Percentiles rank a stretch among this genome's conserved stretches.
phyloP scores from a whole-genome alignment of 805 yeast species.

The Kluyveromyces aestuarii region DNA sequence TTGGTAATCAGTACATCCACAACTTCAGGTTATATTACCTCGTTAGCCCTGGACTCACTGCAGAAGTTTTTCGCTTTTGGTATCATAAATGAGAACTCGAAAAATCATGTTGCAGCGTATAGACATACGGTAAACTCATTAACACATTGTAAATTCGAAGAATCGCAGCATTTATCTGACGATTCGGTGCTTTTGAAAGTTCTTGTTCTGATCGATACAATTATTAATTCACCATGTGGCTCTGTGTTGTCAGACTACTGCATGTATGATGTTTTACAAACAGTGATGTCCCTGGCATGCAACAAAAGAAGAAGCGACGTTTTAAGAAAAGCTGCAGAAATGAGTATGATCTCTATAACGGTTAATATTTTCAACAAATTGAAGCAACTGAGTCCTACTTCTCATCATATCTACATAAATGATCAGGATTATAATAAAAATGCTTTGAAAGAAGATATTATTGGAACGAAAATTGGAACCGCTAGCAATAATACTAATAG shows the following conservation, averaged over 20 bases:
- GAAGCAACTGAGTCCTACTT: constrained; percentile 41
- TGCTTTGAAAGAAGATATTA: constrained; percentile 44
- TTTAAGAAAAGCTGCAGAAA: constrained; percentile 79
- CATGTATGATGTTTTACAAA: constrained; percentile 81
- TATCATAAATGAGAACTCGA: constrained; percentile 48
- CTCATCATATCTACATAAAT: constrained; percentile 32
- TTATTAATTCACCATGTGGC: constrained; percentile 59
- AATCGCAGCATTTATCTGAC: constrained; percentile 84
- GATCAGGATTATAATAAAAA: constrained; percentile 41
- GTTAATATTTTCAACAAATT: constrained; percentile 57
- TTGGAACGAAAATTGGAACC: constrained; percentile 30
- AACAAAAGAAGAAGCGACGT: constrained; percentile 88
- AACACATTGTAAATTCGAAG: constrained; percentile 93
- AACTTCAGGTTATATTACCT: constrained; percentile 80
- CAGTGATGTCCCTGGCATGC: constrained; percentile 84
- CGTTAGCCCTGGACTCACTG: constrained; percentile 67
- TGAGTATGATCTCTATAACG: constrained; percentile 64
- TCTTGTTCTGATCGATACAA: constrained; percentile 57
- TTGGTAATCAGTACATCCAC: constrained; percentile 74
- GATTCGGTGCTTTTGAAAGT: constrained; percentile 86
- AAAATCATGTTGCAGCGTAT: constrained; percentile 52
- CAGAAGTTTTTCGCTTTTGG: constrained; percentile 63
- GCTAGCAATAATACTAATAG: constrained; percentile 25
- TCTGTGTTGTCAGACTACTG: constrained; percentile 68
- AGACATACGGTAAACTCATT: constrained; percentile 44